A percentile compares a stretch with the other conserved stretches of the same genome.
phyloP scores from a whole-genome alignment of 257 asterid species.

The Solanum paucissectum region DNA sequence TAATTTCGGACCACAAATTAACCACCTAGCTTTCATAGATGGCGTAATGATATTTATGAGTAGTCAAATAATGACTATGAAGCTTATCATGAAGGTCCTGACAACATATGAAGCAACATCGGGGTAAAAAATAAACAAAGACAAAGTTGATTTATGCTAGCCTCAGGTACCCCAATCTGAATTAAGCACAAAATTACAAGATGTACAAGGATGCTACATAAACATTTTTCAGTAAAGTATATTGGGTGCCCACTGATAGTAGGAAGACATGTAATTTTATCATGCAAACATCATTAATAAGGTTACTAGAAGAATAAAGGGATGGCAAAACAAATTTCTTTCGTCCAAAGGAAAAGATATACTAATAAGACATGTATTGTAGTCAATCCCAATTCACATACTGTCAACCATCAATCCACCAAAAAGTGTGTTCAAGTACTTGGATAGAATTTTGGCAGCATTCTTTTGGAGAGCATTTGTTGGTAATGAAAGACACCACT shows the following conservation, averaged over 20 bases:
- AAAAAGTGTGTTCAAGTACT: no score
- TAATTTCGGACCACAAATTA: no score
- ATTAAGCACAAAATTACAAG: background rate
- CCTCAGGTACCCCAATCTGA: background rate
- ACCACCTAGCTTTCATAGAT: no score
- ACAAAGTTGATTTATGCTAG: background rate
- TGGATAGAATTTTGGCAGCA: background rate
- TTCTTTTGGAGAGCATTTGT: no score
- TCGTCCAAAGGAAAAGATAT: background rate
- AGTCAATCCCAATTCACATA: background rate
- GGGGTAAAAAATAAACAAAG: no score
- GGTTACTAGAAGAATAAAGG: no score
- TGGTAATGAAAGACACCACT: no score
- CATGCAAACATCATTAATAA: background rate
- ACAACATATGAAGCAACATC: no score
- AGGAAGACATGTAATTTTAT: background rate
- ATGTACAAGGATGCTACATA: background rate
- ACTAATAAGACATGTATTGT: background rate
- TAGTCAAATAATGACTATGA: no score
- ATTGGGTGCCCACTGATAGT: background rate
- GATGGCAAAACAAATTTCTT: no score
- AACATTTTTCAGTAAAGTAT: background rate
- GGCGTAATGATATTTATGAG: no score
- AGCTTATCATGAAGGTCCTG: no score
- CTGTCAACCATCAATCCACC: background rate